These are phyloP conservation scores for Oryza rufipogon DNA, from an alignment of 176 grass and related monocot species.

Conservation along the genomic window DNA sequence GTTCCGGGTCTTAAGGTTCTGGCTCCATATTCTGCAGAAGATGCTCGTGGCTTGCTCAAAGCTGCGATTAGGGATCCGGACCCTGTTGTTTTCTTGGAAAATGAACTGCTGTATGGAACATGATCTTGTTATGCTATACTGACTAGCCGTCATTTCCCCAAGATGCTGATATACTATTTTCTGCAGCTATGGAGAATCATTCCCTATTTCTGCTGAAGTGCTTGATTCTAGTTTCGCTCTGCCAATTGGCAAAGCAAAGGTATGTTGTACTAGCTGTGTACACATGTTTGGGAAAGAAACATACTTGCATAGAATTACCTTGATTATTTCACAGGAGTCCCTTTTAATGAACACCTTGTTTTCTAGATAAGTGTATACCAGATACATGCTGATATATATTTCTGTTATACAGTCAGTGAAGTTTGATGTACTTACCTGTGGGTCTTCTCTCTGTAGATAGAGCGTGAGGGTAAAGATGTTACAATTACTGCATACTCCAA, in stretches of 20 bases:
- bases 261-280: constrained; percentile 30
- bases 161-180: constrained; percentile 32
- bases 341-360: constrained; percentile 15
- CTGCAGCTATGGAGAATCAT: constrained; percentile 89
- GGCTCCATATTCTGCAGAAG: constrained; percentile 87
- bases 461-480: constrained; percentile 84
- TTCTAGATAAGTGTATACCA: constrained; percentile 1
- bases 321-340: background rate
- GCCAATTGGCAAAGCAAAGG: constrained; percentile 97
- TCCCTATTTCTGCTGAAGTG: constrained; percentile 89
- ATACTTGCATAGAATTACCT: background rate
- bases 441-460: constrained; percentile 67
- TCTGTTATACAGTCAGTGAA: constrained; percentile 24
- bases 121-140: constrained; percentile 31
- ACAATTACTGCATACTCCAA: constrained; percentile 93
- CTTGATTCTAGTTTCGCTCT: constrained; percentile 98
- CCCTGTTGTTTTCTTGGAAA: constrained; percentile 97
- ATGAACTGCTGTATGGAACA: constrained; percentile 81
- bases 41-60: constrained; percentile 93
- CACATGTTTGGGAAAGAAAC: background rate
- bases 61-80: constrained; percentile 96
- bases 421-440: constrained; percentile 31
- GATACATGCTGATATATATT: constrained; percentile 22
- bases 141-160: constrained; percentile 17
- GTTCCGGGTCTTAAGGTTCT: constrained; percentile 94